Percentiles rank a stretch among this genome's conserved stretches.
These are phyloP conservation scores for Aspergillus sp. DNA, from an alignment of 2,329 filamentous ascomycete species.

Conservation along the genomic window DNA sequence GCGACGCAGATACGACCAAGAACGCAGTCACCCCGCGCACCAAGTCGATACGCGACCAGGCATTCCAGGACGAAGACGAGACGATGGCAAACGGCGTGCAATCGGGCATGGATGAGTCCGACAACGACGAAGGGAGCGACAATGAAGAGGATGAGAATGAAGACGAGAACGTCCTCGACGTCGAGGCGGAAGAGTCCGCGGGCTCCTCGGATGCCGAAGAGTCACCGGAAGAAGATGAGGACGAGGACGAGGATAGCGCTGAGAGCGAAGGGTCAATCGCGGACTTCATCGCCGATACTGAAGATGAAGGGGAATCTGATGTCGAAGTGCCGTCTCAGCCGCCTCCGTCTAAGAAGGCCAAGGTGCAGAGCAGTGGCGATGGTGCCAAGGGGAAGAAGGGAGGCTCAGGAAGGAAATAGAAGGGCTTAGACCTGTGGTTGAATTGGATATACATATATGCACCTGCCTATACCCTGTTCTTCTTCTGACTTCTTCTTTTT, in stretches of 20 bases:
- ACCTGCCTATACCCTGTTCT: slow-evolving; percentile 1
- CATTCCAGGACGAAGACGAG: slow-evolving; percentile 34
- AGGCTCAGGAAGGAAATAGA: slow-evolving; percentile 24
- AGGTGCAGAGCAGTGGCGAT: slow-evolving; percentile 11
- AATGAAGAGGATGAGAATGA: slow-evolving; percentile 46
- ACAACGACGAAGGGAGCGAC: slow-evolving; percentile 47
- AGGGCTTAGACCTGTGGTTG: not conserved
- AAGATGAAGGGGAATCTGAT: slow-evolving; percentile 31
- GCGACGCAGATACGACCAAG: slow-evolving; percentile 22
- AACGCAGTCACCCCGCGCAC: slow-evolving; percentile 22
- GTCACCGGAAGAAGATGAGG: slow-evolving; percentile 53
- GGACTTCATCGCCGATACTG: slow-evolving; percentile 42
- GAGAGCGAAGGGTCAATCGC: slow-evolving; percentile 48
- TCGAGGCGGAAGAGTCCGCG: slow-evolving; percentile 37
- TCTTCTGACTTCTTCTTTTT: not conserved
- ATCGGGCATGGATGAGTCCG: slow-evolving; percentile 30
- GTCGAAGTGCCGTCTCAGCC: slow-evolving; percentile 18
- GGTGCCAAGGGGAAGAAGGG: slow-evolving; percentile 27
- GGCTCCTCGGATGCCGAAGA: slow-evolving; percentile 39
- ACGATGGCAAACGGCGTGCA: slow-evolving; percentile 34
- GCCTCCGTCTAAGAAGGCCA: slow-evolving; percentile 31
- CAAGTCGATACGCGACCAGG: slow-evolving; percentile 30
- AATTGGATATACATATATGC: slow-evolving; percentile 1
- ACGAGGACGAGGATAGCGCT: slow-evolving; percentile 55
- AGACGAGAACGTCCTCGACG: slow-evolving; percentile 35